Percentiles rank a stretch among this genome's conserved stretches.
Conservation (phyloP, 129 eudicot species). For the Flaveria robusta region DNA sequence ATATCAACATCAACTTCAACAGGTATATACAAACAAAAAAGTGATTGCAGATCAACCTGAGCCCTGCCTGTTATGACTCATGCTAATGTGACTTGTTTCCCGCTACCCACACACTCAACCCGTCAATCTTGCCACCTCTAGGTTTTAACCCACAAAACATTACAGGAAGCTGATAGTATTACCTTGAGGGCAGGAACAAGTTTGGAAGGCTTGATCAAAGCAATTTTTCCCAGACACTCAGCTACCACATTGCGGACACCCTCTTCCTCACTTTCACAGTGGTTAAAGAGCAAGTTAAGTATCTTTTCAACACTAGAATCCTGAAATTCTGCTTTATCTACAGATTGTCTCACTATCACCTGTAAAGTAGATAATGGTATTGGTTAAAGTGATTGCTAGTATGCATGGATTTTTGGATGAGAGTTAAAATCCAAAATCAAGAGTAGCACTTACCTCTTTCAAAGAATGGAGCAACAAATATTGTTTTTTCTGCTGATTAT, state of each 20-base stretch:
- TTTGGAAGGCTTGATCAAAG: constrained; percentile 87
- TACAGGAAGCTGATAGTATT: too few relatives aligned
- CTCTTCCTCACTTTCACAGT: constrained; percentile 99
- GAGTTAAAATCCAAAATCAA: neutral
- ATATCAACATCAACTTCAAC: neutral
- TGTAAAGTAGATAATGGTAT: constrained; percentile 29
- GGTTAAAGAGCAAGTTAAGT: constrained; percentile 81
- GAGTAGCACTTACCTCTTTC: constrained; percentile 67
- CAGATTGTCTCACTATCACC: constrained; percentile 99
- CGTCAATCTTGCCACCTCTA: neutral
- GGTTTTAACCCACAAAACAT: constrained; percentile 23
- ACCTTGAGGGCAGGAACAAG: constrained; percentile 99
- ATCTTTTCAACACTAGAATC: constrained; percentile 94
- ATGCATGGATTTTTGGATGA: neutral
- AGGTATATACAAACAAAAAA: too few relatives aligned
- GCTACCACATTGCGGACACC: constrained; percentile 99
- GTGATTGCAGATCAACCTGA: neutral
- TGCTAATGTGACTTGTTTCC: neutral
- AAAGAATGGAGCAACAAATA: constrained; percentile 89
- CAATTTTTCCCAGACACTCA: constrained; percentile 95
- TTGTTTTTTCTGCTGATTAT: constrained; percentile 98
- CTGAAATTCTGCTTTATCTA: constrained; percentile 95
- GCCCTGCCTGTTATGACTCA: neutral
- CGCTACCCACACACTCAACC: neutral
- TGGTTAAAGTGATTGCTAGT: neutral